These are phyloP conservation scores for Parathielavia hyrcaniae DNA, from an alignment of 495 filamentous ascomycete species.

Conservation along the genomic window DNA sequence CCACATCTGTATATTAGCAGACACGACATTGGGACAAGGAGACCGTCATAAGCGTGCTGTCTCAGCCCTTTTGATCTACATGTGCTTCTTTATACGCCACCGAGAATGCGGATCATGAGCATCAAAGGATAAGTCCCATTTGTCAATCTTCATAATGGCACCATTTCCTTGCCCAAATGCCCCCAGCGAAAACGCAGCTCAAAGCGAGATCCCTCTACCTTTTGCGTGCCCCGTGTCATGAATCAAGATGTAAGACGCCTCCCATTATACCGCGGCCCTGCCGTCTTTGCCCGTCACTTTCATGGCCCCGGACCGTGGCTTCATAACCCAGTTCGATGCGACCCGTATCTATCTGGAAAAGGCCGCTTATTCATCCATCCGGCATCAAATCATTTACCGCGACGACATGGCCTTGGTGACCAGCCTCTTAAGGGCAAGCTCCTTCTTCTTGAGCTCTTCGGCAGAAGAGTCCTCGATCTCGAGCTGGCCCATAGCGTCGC, in stretches of 20 bases:
- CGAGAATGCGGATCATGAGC: conserved; percentile 33
- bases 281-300: conserved; percentile 4
- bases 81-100: conserved; percentile 41
- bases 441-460: conserved; percentile 99
- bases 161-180: conserved; percentile 24
- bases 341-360: conserved; percentile 32
- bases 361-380: conserved; percentile 26
- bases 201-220: conserved; percentile 11
- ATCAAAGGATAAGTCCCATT: conserved; percentile 33
- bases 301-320: conserved; percentile 19
- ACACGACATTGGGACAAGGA: not conserved
- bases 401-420: conserved; percentile 97
- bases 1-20: no score
- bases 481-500: conserved; percentile 47
- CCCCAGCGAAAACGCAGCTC: conserved; percentile 28
- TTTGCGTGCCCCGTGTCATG: conserved; percentile 11
- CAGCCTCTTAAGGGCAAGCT: conserved; percentile 92
- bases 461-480: conserved; percentile 62
- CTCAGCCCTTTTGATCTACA: conserved; percentile 43
- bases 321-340: conserved; percentile 28
- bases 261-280: conserved; percentile 22
- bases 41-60: conserved; percentile 20
- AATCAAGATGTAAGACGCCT: conserved; percentile 30
- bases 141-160: conserved; percentile 33
- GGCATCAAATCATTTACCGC: conserved; percentile 51